Evolutionary conservation across 306 rosid genomes (phyloP), one percentile per base, ranked within the genome.

Genomic region (Rosa rugosa): DNA sequence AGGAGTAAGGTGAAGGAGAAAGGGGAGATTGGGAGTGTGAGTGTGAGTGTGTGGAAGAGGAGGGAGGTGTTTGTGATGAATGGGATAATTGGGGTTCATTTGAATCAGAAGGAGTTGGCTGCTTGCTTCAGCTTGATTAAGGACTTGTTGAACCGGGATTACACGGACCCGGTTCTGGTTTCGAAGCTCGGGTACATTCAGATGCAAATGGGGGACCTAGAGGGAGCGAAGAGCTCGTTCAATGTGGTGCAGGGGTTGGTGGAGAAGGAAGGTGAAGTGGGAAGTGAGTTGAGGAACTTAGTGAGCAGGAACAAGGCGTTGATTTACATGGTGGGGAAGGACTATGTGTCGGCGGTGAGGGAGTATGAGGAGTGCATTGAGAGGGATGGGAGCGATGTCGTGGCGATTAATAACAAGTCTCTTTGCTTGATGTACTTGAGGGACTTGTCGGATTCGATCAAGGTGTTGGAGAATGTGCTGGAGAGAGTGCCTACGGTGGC

Each of bases 401-500:
- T 92, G 56, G 97, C 99, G 16, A 77, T 91, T 46, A 94, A 92
- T 72, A 94, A 94, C 77, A 94, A 94, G 75, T 91, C 97, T 4
- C 84, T 94, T 47, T 92, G 97, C 85, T 91, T 94, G 95, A 94
- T 94, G 99, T 92, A 92, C 81, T 45, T 92, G 69, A 81, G 97
- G 85, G 99, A 92, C 69, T 91, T 94, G 86, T 87, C 99, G 6
- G 99, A 94, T 84, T 94, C 99, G 22, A 92, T 94, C 38, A 94
- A 94, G 87, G 95, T 90, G 36, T 68, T 92, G 76, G 98, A 94
- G 83, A 91, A 80, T 79, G 92, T 97, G 1, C 97, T 94, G 66
- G 99, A 94, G 74, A 88, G 93, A 66, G 97, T 92, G 46, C 98
- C 98, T 20, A 92, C 98, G 0, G 87, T 91, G 79, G 97, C 97